Conservation (phyloP, 202 grass and related monocot genomes). For the Schoenoplectus triqueter region DNA sequence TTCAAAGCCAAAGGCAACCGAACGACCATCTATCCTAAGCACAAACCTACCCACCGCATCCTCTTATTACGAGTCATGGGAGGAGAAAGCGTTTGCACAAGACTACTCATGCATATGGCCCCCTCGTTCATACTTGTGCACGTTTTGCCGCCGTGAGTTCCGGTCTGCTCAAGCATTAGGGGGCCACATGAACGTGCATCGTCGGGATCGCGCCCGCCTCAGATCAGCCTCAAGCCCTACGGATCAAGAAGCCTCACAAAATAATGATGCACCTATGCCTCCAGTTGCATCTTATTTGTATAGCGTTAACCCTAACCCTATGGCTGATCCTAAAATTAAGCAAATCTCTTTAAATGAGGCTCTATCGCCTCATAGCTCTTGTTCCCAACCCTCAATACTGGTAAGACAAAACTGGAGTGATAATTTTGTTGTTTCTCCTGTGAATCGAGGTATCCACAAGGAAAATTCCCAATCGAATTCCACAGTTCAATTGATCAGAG, state of each 20-base stretch:
- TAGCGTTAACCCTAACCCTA: conserved; percentile 49
- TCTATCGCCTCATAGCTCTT: conserved; percentile 38
- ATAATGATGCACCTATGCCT: conserved; percentile 34
- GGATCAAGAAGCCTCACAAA: conserved; percentile 36
- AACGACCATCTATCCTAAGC: conserved; percentile 40
- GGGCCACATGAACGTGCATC: conserved; percentile 83
- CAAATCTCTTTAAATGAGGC: conserved; percentile 50
- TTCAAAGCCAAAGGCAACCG: conserved; percentile 41
- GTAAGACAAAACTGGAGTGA: conserved; percentile 45
- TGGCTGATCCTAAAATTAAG: conserved; percentile 35
- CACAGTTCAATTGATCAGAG: conserved; percentile 35
- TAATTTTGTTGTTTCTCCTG: conserved; percentile 33
- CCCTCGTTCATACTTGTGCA: conserved; percentile 67
- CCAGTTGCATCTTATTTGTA: conserved; percentile 44
- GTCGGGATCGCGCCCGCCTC: conserved; percentile 64
- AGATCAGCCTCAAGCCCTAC: conserved; percentile 49
- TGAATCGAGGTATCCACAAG: conserved; percentile 30
- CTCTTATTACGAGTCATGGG: conserved; percentile 63
- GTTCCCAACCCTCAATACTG: conserved; percentile 38
- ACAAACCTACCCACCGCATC: conserved; percentile 23
- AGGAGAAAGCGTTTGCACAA: conserved; percentile 62
- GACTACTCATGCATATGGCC: conserved; percentile 75
- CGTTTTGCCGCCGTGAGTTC: conserved; percentile 65
- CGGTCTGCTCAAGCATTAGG: conserved; percentile 73
- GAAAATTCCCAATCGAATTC: conserved; percentile 32